These are phyloP conservation scores for Fagopyrum esculentum DNA, from an alignment of 148 eudicot genomes.

Conservation along the genomic window DNA sequence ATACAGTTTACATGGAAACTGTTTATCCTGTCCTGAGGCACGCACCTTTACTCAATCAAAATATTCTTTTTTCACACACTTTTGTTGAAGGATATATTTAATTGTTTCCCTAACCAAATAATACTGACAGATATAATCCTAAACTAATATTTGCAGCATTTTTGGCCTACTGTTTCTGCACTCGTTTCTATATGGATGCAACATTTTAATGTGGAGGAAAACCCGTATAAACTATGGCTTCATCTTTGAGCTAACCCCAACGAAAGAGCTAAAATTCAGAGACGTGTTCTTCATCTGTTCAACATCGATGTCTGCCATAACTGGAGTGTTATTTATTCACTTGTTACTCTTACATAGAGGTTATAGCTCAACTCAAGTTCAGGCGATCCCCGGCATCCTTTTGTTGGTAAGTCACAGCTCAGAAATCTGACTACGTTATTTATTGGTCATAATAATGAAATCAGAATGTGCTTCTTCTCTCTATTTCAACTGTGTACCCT, in stretches of 20 bases:
- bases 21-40: slow-evolving; percentile 93
- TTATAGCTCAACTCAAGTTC: slow-evolving; percentile 49
- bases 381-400: slow-evolving; percentile 71
- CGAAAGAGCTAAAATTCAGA: slow-evolving; percentile 77
- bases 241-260: slow-evolving; percentile 76
- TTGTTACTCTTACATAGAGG: slow-evolving; percentile 66
- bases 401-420: slow-evolving; percentile 51
- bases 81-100: background rate
- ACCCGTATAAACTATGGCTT: slow-evolving; percentile 78
- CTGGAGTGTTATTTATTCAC: slow-evolving; percentile 82
- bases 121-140: background rate
- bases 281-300: slow-evolving; percentile 89
- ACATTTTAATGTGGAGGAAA: slow-evolving; percentile 88
- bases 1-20: slow-evolving; percentile 91
- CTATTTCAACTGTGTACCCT: background rate
- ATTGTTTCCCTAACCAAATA: background rate
- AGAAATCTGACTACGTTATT: background rate
- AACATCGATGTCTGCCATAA: slow-evolving; percentile 63
- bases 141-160: slow-evolving; percentile 50
- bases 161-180: slow-evolving; percentile 86
- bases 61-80: background rate
- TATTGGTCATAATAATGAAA: background rate
- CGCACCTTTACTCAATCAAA: slow-evolving; percentile 16
- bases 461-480: background rate
- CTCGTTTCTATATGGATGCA: slow-evolving; percentile 86